Base-by-base conservation (phyloP, 257 asterid genomes). In the Misopates orontium region DNA sequence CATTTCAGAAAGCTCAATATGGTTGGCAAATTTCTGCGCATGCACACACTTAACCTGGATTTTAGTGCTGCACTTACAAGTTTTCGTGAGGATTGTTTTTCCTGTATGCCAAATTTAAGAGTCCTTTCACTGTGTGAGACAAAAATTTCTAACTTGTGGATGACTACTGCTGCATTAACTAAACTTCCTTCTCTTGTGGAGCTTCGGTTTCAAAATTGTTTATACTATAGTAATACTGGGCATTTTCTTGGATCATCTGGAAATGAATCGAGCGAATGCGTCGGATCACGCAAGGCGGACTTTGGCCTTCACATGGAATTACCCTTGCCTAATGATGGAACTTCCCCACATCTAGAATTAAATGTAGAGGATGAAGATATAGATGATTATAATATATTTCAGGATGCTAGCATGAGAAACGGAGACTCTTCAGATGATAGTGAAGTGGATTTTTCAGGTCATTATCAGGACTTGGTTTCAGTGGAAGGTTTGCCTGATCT, bases 81-180 rank as follows among this genome's bases (percentile, higher is more conserved):
- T 69, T 89, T 91, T 45, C 87, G 90, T 39, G 95, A 87, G 82
- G 90, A 85, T 71, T 91, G 95, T 59, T 91, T 91, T 82, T 56
- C 84, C 55, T 83, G 79, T 63, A 91, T 91, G 96, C 98, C 98
- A 36, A 89, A 83, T 53, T 73, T 91, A 64, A 85, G 80, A 72
- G 72, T 71, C 79, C 96, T 91, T 74, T 91, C 98, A 21, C 67
- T 91, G 42, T 85, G 96, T 67, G 98, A 73, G 77, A 91, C 98
- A 66, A 85, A 92, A 81, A 80, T 91, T 73, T 56, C 84, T 69
- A 91, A 91, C 79, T 76, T 89, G 78, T 91, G 96, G 96, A 91
- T 96, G 69, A 86, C 95, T 62, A 77, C 74, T 75, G 87, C 96
- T 48, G 95, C 98, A 67, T 74, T 91, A 68, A 44, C 82, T 52